A percentile compares a stretch with the other conserved stretches of the same genome.
Evolutionary conservation across 345 rosid species (phyloP).

Genomic region (Camelina sativa): DNA sequence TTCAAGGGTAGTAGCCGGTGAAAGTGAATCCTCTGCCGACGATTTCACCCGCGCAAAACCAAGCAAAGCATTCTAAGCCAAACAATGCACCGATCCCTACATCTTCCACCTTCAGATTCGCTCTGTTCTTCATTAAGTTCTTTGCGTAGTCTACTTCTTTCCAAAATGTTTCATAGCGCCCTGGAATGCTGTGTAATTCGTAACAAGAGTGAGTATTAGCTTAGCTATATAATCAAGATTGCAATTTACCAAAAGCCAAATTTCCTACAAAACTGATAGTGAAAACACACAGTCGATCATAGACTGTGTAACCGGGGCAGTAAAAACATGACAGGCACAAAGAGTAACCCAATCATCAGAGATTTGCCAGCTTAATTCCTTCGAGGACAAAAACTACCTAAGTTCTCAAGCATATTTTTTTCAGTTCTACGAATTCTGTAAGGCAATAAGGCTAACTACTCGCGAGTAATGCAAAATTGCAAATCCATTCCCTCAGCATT

Average conservation of each 20-base stretch:
- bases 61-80: conserved; percentile 70
- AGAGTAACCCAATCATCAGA: not conserved
- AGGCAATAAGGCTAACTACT: not conserved
- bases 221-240: too few species aligned
- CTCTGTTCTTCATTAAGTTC: conserved; percentile 54
- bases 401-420: not conserved
- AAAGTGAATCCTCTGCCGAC: conserved; percentile 70
- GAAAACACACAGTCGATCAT: not conserved
- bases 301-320: not conserved
- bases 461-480: not conserved
- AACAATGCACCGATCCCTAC: conserved; percentile 62
- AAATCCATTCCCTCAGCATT: not conserved
- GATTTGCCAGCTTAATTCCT: not conserved
- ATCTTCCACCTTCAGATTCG: conserved; percentile 63
- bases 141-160: conserved; percentile 62
- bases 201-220: conserved; percentile 27
- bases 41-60: conserved; percentile 71
- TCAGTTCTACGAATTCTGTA: conserved; percentile 8
- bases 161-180: conserved; percentile 52
- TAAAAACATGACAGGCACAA: not conserved
- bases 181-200: conserved; percentile 57
- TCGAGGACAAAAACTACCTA: not conserved
- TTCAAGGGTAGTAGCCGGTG: conserved; percentile 63
- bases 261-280: not conserved
- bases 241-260: not conserved